Evolutionary conservation across 2,329 filamentous ascomycete genomes (phyloP), one percentile per base, ranked within the genome.

Genomic region (Decorospora gaudefroyi): DNA sequence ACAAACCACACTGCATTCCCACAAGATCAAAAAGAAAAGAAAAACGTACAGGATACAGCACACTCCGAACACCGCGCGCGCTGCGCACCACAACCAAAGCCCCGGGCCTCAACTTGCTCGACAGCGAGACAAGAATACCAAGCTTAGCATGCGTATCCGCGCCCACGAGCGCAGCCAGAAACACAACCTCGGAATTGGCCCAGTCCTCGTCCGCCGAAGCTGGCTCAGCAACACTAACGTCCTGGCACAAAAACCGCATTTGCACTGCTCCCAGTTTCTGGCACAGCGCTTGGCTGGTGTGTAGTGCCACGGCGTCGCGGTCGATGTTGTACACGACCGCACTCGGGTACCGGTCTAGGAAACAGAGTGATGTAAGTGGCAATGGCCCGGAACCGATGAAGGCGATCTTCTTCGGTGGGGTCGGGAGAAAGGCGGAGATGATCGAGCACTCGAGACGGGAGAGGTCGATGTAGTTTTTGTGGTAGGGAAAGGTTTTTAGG

Each of bases 371-470:
- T 0, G 76, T 78, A 11, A 80, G 53, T 0, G 77, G 78, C 1
- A 80, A 55, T 0, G 77, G 76, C 0, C 78, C 77, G 0, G 74
- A 78, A 9, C 78, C 77, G 3, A 80, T 69, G 51, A 80, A 78
- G 1, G 73, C 74, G 12, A 79, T 65, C 5, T 57, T 68, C 1
- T 44, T 46, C 0, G 71, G 69, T 2, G n/a, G 5, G 11, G 50
- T 28, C 1, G 49, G 49, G 11, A 67, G 53, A 12, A 72, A 72
- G 3, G 72, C 65, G 9, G 62, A 47, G 4, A 79, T 62, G 6
- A 73, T 67, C 16, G 64, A 64, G 16, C 76, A 65, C 56, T 80
- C 78, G 26, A 79, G 66, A 10, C 68, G 69, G 0, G 74, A 72
- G 18, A 80, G 70, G 15, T 76, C 72, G 22, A 74, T 47, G 53